Evolutionary conservation across 768 basidiomycete species (phyloP), one percentile per base, ranked within the genome.

Genomic region (Sistotremastrum suecicum): DNA sequence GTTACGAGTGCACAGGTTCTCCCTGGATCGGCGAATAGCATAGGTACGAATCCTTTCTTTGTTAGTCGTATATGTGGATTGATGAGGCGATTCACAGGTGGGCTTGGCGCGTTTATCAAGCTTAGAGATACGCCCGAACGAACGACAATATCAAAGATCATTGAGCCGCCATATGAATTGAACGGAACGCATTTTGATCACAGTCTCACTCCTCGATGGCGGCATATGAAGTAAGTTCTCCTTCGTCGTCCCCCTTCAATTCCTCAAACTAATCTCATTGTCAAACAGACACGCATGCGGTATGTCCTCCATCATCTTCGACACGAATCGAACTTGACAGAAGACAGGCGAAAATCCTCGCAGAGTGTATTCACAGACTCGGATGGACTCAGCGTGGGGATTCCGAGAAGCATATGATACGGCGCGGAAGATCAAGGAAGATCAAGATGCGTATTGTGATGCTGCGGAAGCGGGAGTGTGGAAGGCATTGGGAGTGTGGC

Each of bases 41-140:
- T 83, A 41, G 78, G 77, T 75, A 47, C 32, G 55, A 54, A 9
- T 34, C 33, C 40, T n/a, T 39, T 37, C 43, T 12, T 37, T 4
- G 36, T 31, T 31, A 5, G 37, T 28, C 36, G 30, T 20, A 60
- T 46, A 56, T 62, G 0, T 63, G 59, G 48, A 51, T 56, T 12
- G 57, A 59, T 51, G 64, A 63, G 11, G 8, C 29, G 5, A 35
- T 39, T 8, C 9, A 44, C 54, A 71, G 82, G 81, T 41, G 83
- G 83, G 0, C 83, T 84, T 56, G 85, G 78, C 0, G 82, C 76
- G 58, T 70, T 76, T 31, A 80, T 90, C 51, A 92, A 90, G 62
- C 72, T 85, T 30, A 75, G 88, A 11, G 70, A 72, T 45, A 86
- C 86, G 0, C 54, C 63, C 3, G 83, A 85, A 50, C 75, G 78